A percentile compares a stretch with the other conserved stretches of the same genome.
phyloP scores from a whole-genome alignment of 2,329 filamentous ascomycete species.

The Sporothrix schenckii region DNA sequence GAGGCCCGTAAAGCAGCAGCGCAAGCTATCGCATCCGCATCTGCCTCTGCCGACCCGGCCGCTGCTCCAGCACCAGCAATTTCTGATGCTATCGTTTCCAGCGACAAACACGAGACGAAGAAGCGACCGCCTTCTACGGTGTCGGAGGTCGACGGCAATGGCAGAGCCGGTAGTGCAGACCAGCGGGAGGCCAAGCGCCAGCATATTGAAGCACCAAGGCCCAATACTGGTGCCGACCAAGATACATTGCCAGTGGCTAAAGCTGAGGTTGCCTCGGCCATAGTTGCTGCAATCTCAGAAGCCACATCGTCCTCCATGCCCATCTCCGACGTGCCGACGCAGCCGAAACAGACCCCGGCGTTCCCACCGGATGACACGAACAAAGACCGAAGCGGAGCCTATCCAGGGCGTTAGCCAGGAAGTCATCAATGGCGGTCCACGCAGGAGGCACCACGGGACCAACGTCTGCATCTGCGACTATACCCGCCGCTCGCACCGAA shows the following conservation, averaged over 20 bases:
- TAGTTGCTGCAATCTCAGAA: slow-evolving; percentile 8
- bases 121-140: slow-evolving; percentile 35
- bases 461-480: not conserved
- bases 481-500: not conserved
- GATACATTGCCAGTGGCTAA: not conserved
- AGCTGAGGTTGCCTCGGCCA: not conserved
- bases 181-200: slow-evolving; percentile 37
- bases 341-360: slow-evolving; percentile 15
- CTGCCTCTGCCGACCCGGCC: not conserved
- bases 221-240: not conserved
- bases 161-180: not conserved
- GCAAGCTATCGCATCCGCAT: not conserved
- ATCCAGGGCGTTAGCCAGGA: not conserved
- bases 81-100: not conserved
- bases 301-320: slow-evolving; percentile 4
- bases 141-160: slow-evolving; percentile 15
- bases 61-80: not conserved
- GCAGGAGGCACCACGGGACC: not conserved
- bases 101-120: slow-evolving; percentile 34
- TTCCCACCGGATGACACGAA: not conserved
- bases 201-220: slow-evolving; percentile 36
- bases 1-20: slow-evolving; percentile 51
- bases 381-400: not conserved
- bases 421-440: not conserved
- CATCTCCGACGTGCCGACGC: slow-evolving; percentile 3